Percentiles rank a stretch among this genome's conserved stretches.
Conservation (phyloP, 2,329 filamentous ascomycete genomes). For the Colletotrichum caudatum region DNA sequence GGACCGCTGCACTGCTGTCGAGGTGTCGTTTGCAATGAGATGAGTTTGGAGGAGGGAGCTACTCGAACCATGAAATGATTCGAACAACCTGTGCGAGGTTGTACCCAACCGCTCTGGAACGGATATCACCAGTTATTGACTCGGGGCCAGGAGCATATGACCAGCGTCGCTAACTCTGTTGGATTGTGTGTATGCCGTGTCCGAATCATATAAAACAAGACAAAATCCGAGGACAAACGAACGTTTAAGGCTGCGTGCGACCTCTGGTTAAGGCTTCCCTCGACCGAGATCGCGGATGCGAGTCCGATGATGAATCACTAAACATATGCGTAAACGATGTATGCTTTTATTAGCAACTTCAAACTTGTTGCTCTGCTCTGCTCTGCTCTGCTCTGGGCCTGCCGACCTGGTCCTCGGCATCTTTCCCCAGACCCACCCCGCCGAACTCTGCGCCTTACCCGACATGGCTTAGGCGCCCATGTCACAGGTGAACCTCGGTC, state of each 20-base stretch:
- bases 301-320: slow-evolving; percentile 10
- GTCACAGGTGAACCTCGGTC: slow-evolving; percentile 43
- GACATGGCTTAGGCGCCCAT: slow-evolving; percentile 22
- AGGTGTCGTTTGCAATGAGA: slow-evolving; percentile 5
- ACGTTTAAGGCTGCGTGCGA: not conserved
- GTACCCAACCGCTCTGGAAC: slow-evolving; percentile 28
- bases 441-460: slow-evolving; percentile 19
- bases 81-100: slow-evolving; percentile 25
- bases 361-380: not conserved
- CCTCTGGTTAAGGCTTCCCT: not conserved
- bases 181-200: slow-evolving; percentile 1
- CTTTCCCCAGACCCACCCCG: slow-evolving; percentile 42
- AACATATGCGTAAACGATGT: slow-evolving; percentile 4
- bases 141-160: slow-evolving; percentile 6
- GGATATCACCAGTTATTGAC: slow-evolving; percentile 22
- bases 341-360: slow-evolving; percentile 23
- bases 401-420: slow-evolving; percentile 39
- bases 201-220: not conserved
- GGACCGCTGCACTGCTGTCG: not conserved
- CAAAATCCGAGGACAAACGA: not conserved
- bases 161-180: slow-evolving; percentile 12
- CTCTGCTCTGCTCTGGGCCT: not conserved
- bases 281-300: not conserved
- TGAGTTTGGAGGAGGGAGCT: not conserved
- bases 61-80: slow-evolving; percentile 33